Evolutionary conservation across 257 asterid species (phyloP).

Genomic region (Penstemon davidsonii): DNA sequence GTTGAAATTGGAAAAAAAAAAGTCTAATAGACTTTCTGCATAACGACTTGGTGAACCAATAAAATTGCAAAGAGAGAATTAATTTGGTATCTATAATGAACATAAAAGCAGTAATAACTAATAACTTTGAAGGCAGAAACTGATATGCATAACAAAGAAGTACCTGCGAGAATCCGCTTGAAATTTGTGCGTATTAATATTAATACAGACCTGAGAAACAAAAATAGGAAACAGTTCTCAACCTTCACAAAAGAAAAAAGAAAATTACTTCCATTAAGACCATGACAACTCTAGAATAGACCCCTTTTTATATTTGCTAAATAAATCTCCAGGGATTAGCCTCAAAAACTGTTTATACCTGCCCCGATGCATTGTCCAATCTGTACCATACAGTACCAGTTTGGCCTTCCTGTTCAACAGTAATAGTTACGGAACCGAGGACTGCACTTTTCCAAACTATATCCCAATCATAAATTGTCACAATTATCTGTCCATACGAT

Average conservation of each 20-base stretch:
- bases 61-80: no score
- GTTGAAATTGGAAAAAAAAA: not conserved
- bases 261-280: slow-evolving; percentile 16
- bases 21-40: no score
- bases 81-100: not conserved
- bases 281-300: slow-evolving; percentile 6
- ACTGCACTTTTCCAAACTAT: slow-evolving; percentile 99
- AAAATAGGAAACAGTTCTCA: slow-evolving; percentile 16
- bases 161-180: slow-evolving; percentile 62
- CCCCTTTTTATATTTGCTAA: not conserved
- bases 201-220: slow-evolving; percentile 81
- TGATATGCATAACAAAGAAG: slow-evolving; percentile 11
- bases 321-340: slow-evolving; percentile 18
- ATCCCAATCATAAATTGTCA: slow-evolving; percentile 98
- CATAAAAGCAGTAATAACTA: not conserved
- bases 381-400: slow-evolving; percentile 65
- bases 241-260: not conserved
- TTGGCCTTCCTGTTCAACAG: slow-evolving; percentile 78
- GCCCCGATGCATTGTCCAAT: slow-evolving; percentile 64
- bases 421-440: slow-evolving; percentile 84
- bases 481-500: slow-evolving; percentile 71
- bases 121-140: not conserved
- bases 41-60: no score
- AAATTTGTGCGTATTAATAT: slow-evolving; percentile 59
- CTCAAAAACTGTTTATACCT: slow-evolving; percentile 33